Evolutionary conservation across 352 stramenopile species (phyloP).

Genomic region (Phytophthora citricola): DNA sequence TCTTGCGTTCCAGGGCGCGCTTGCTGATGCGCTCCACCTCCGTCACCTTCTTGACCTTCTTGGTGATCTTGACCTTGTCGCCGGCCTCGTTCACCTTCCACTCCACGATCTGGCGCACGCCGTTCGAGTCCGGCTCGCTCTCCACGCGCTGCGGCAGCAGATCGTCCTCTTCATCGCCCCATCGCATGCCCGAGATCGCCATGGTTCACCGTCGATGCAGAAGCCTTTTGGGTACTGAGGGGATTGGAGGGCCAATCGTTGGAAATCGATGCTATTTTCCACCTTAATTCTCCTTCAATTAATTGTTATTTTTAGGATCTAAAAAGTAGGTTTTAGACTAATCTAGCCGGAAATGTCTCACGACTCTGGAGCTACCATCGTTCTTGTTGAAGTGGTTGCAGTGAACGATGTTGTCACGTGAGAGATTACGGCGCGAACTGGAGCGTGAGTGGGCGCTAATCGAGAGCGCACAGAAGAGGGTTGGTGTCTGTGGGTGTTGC

Average conservation of each 20-base stretch:
- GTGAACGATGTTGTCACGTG: constrained; percentile 51
- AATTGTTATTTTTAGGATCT: too few relatives aligned
- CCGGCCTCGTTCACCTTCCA: constrained; percentile 90
- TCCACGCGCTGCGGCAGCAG: constrained; percentile 83
- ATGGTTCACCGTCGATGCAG: constrained; percentile 38
- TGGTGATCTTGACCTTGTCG: constrained; percentile 93
- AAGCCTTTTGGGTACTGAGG: constrained; percentile 9
- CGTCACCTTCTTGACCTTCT: constrained; percentile 90
- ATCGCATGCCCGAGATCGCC: constrained; percentile 78
- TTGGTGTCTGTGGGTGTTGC: constrained; percentile 5
- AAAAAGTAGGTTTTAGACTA: too few relatives aligned
- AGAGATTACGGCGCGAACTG: constrained; percentile 59
- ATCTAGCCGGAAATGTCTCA: too few relatives aligned
- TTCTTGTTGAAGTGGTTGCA: constrained; percentile 7
- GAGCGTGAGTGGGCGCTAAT: constrained; percentile 71
- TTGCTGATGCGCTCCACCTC: constrained; percentile 88
- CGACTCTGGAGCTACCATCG: too few relatives aligned
- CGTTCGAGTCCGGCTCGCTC: constrained; percentile 81
- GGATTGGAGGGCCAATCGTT: constrained; percentile 3
- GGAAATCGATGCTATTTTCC: neutral
- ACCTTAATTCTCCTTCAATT: too few relatives aligned
- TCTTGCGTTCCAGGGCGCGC: constrained; percentile 81
- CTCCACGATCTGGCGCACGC: constrained; percentile 88
- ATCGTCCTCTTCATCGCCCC: constrained; percentile 80
- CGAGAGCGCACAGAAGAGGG: constrained; percentile 69